Conservation (phyloP, 2,329 filamentous ascomycete species). For the Pestalotiopsis sp. region DNA sequence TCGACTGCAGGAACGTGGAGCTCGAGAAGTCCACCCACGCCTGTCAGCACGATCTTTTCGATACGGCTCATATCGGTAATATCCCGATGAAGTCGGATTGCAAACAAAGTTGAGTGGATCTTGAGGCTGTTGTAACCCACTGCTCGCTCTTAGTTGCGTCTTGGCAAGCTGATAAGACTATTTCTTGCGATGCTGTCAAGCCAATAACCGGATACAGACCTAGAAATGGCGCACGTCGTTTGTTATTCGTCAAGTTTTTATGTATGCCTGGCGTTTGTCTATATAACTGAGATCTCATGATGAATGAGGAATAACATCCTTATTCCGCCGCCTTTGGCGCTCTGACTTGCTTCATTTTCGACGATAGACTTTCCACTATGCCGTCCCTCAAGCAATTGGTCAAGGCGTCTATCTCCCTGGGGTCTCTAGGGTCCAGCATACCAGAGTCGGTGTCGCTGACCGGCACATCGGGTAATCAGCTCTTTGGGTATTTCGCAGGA, state of each 20-base stretch:
- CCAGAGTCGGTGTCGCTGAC: not conserved
- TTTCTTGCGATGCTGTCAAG: not conserved
- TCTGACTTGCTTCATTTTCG: not conserved
- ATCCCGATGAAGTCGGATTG: not conserved
- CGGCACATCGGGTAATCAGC: not conserved
- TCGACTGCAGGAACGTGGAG: not conserved
- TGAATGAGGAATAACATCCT: not conserved
- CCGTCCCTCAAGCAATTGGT: not conserved
- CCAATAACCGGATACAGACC: not conserved
- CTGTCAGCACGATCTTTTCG: not conserved
- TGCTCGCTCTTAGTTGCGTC: not conserved
- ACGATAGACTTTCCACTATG: not conserved
- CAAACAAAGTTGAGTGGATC: not conserved
- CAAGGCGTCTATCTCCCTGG: not conserved
- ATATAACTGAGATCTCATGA: not conserved
- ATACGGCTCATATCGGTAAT: not conserved
- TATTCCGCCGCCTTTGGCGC: no score
- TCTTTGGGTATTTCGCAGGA: not conserved
- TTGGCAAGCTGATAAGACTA: not conserved
- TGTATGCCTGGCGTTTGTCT: not conserved
- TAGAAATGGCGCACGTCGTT: not conserved
- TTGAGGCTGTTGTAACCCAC: not conserved
- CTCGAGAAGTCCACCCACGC: not conserved
- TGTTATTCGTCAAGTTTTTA: not conserved
- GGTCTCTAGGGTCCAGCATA: not conserved